Evolutionary conservation across 768 basidiomycete species (phyloP), one percentile per base, ranked within the genome.

Genomic region (Daedaleopsis sinensis): DNA sequence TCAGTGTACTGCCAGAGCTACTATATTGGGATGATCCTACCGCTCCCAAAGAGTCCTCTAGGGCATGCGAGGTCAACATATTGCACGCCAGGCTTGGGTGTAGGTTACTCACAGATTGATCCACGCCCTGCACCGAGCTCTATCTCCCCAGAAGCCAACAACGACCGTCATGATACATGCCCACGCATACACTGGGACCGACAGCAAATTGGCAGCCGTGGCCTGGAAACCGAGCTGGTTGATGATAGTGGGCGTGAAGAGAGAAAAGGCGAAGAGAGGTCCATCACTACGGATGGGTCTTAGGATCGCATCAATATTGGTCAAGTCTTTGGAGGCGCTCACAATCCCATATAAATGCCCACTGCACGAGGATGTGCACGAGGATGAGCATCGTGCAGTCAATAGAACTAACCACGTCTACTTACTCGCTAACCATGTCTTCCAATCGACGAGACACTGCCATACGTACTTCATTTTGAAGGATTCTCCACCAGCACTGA

Each of bases 111-210:
- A 88, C 87, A 89, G 70, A 64, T 89, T 90, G 56, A 89, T 82
- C 62, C 81, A 76, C 44, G 77, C 84, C 21, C 88, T 78, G 47
- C 75, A 77, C n/a, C 83, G 83, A 24, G 81, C 72, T 8, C 82
- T 79, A 67, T 91, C 90, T 23, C 87, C 87, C 23, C 84, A 65
- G 59, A 86, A 78, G 18, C 90, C 90, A 49, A 90, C 75, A 36
- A 76, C 59, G 62, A 82, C 80, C 5, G 91, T 92, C 67, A 89
- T 75, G 39, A 89, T 71, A 65, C 89, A 89, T 19, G 86, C 84
- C 83, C 87, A 90, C 6, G 80, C 82, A 68, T 92, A 92, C 32
- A 91, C 87, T 1, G 91, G 90, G 4, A 92, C 89, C 0, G 88
- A 89, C 16, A 93, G 77, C 12, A 93, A 71, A 68, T 93, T 92